Evolutionary conservation across 2,329 filamentous ascomycete species (phyloP), one percentile per base, ranked within the genome.

Genomic region (Aspergillus pseudonomiae): DNA sequence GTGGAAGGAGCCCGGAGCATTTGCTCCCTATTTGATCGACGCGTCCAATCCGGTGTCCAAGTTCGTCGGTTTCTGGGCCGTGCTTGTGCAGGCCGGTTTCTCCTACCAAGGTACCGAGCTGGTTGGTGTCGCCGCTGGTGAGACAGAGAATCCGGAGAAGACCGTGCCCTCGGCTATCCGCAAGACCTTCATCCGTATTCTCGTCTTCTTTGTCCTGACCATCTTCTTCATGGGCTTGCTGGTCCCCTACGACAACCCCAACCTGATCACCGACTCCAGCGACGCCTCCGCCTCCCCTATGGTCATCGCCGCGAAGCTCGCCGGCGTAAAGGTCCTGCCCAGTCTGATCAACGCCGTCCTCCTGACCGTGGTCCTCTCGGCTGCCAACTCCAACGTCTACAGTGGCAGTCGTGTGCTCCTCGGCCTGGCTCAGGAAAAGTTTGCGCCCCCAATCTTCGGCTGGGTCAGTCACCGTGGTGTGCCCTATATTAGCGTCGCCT

Each of bases 81-180:
- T 81, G 63, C 82, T 86, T 63, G 71, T 77, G 28, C 71, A 75
- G 48, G 77, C 78, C 1, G 75, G 73, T 6, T 79, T 78, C 68
- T 75, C 76, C 5, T 79, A 77, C 60, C 72, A 73, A 75, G 91
- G 91, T 50, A 86, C 89, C 10, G 91, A 93, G 78, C 84, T 92
- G 19, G 90, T 92, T 6, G 91, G 88, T 63, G 86, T 94, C 55
- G 89, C 89, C 19, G 91, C 91, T 3, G 91, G 90, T 64, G 91
- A 94, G 80, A 89, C 89, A 4, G 84, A 85, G 54, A 87, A 92
- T 74, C 91, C 91, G 3, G 84, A 85, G 68, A 90, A 88, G 77
- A 88, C 86, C 26, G 89, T 94, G 56, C 91, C 91, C 0, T 80
- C 82, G 9, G 91, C 90, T 21, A 91, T 93, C 71, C 85, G 86